Evolutionary conservation across 208 protist species (phyloP).

Genomic region (Trypanosoma platydactyli): DNA sequence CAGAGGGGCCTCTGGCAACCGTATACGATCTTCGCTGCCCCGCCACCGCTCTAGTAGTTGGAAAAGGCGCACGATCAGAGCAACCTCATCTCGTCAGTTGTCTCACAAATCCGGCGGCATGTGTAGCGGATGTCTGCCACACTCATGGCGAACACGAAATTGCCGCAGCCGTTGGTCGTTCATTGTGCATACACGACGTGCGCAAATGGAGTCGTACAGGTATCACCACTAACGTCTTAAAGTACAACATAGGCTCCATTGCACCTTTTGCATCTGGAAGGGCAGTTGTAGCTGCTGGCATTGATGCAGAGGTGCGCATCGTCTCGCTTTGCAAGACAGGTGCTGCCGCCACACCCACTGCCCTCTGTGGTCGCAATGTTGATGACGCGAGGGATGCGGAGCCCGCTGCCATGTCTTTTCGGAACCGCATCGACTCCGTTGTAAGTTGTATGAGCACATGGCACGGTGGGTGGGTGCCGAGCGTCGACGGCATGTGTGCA

Average conservation of each 20-base stretch:
- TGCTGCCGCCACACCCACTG: not conserved
- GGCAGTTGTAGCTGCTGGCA: constrained; percentile 62
- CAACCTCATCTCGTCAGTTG: constrained; percentile 47
- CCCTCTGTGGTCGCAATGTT: not conserved
- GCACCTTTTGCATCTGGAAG: constrained; percentile 45
- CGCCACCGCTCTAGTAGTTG: constrained; percentile 40
- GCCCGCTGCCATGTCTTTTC: constrained; percentile 50
- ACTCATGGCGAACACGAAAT: constrained; percentile 66
- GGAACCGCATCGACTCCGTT: constrained; percentile 68
- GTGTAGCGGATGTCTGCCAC: constrained; percentile 52
- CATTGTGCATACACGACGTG: constrained; percentile 71
- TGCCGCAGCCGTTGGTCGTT: constrained; percentile 57
- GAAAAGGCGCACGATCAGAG: constrained; percentile 4
- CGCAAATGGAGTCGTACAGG: constrained; percentile 73
- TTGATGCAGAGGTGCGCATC: constrained; percentile 31
- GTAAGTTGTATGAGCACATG: constrained; percentile 64
- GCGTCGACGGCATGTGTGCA: constrained; percentile 36
- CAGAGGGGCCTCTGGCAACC: constrained; percentile 68
- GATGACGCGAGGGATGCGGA: constrained; percentile 16
- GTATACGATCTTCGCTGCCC: constrained; percentile 72
- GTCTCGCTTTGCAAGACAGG: constrained; percentile 8
- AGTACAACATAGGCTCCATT: constrained; percentile 69
- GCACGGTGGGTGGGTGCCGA: constrained; percentile 70
- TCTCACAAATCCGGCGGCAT: constrained; percentile 49
- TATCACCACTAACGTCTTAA: constrained; percentile 69